Percentiles rank a stretch among this genome's conserved stretches.
Conservation (phyloP, 2,329 filamentous ascomycete species). For the Capronia epimyces region DNA sequence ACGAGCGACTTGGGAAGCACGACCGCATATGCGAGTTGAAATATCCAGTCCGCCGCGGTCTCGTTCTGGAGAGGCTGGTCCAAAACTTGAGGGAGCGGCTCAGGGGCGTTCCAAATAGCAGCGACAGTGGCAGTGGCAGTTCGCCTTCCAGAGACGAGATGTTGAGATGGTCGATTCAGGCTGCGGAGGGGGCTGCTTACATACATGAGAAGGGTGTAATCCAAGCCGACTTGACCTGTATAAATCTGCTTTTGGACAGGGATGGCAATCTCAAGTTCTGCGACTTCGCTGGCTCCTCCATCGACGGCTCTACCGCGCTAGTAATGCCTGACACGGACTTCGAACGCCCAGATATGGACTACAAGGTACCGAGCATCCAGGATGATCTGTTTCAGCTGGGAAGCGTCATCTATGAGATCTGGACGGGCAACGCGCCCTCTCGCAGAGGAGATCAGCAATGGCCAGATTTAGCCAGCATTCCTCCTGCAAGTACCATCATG, state of each 20-base stretch:
- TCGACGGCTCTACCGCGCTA: neutral
- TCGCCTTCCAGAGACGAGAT: neutral
- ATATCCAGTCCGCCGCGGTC: neutral
- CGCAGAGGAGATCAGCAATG: neutral
- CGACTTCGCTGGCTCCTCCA: slow-evolving; percentile 1
- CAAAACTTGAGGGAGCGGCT: neutral
- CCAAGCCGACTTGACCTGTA: neutral
- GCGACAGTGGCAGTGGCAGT: too few relatives aligned
- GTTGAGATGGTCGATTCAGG: neutral
- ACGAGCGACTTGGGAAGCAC: slow-evolving; percentile 1
- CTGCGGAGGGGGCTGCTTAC: neutral
- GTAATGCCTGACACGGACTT: neutral
- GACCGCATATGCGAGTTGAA: slow-evolving; percentile 1
- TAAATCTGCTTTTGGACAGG: neutral
- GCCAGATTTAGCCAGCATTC: neutral
- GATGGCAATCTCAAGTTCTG: slow-evolving; percentile 1
- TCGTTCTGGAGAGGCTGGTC: slow-evolving; percentile 2
- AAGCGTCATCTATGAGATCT: neutral
- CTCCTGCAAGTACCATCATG: neutral
- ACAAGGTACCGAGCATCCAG: neutral
- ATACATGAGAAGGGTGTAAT: slow-evolving; percentile 1
- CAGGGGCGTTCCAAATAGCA: neutral
- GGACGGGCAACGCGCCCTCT: neutral
- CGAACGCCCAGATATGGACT: neutral
- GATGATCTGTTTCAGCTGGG: neutral